These are phyloP conservation scores for Ensete glaucum DNA, from an alignment of 176 grass and related monocot genomes.

Conservation along the genomic window DNA sequence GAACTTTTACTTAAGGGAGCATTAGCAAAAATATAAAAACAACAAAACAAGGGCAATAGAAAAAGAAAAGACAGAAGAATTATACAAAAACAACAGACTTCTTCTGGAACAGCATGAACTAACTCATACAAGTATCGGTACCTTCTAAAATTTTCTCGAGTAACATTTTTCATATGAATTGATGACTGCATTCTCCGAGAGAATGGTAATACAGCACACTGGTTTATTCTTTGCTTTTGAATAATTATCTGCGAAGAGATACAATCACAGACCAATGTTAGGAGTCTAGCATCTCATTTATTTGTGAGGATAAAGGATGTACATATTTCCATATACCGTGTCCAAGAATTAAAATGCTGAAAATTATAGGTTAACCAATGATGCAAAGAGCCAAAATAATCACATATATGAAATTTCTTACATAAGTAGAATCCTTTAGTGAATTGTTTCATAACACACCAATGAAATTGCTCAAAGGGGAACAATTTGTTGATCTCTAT, in stretches of 20 bases:
- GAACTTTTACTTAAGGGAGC: no score
- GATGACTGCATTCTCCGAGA: not conserved
- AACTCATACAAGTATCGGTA: not conserved
- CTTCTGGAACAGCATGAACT: not conserved
- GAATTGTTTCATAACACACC: no score
- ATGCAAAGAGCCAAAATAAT: no score
- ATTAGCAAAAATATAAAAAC: not conserved
- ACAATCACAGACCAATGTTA: not conserved
- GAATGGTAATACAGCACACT: not conserved
- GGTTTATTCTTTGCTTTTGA: conserved; percentile 1
- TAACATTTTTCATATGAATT: not conserved
- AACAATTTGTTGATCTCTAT: no score
- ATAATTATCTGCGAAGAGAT: not conserved
- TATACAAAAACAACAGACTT: not conserved
- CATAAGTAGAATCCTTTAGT: no score
- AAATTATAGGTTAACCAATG: no score
- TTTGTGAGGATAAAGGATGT: not conserved
- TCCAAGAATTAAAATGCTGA: no score
- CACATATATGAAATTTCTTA: no score
- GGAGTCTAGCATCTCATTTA: not conserved
- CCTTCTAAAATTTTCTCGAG: conserved; percentile 4
- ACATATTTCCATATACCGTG: no score
- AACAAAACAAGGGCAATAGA: not conserved
- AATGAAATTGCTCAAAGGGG: no score
- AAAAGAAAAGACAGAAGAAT: not conserved